phyloP scores from a whole-genome alignment of 495 filamentous ascomycete genomes.

The Xylaria venustula region DNA sequence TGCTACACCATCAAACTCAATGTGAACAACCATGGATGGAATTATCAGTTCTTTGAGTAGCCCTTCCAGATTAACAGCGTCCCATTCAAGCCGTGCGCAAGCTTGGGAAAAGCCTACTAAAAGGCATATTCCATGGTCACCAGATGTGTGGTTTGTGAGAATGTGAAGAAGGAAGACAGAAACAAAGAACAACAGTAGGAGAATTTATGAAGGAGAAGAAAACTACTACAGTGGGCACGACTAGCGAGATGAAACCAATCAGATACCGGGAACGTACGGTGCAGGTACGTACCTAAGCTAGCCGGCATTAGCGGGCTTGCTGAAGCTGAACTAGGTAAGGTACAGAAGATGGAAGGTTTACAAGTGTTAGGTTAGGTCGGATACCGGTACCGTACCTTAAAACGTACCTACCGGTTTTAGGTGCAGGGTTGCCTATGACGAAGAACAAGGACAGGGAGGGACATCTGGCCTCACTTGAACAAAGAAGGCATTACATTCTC shows the following conservation, averaged over 20 bases:
- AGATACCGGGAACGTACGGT: neutral
- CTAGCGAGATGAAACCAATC: neutral
- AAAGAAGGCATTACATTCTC: conserved; percentile 1
- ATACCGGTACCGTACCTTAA: neutral
- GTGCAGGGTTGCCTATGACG: neutral
- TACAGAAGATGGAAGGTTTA: no score
- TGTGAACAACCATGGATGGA: neutral
- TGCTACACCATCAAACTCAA: neutral
- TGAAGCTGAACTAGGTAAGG: no score
- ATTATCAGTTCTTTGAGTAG: neutral
- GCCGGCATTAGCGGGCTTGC: neutral
- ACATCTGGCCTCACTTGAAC: conserved; percentile 13
- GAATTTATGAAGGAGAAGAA: conserved; percentile 13
- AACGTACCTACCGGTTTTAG: neutral
- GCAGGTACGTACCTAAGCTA: no score
- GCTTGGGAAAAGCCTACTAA: neutral
- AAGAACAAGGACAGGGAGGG: neutral
- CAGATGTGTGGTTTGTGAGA: neutral
- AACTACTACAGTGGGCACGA: neutral
- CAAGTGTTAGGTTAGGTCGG: no score
- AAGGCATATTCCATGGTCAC: neutral
- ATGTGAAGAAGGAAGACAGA: neutral
- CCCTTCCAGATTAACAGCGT: neutral
- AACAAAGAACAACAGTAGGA: neutral
- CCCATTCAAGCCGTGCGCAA: neutral